phyloP scores from a whole-genome alignment of 208 protist species.

The Crithidia sp. region DNA sequence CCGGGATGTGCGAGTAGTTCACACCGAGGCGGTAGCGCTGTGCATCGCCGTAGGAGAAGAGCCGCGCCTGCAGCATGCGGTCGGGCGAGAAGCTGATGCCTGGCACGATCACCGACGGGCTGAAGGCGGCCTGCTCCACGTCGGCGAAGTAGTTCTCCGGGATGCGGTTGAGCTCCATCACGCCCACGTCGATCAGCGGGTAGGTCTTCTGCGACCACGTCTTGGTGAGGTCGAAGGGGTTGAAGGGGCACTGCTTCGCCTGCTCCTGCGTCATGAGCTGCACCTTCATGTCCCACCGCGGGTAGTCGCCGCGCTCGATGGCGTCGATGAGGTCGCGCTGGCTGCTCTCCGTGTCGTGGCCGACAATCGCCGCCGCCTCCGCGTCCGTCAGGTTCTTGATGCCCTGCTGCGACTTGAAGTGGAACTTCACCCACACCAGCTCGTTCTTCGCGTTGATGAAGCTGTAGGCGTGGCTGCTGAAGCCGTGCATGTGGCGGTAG shows the following conservation, averaged over 20 bases:
- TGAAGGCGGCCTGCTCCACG: slow-evolving; percentile 82
- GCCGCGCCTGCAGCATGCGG: slow-evolving; percentile 73
- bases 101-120: slow-evolving; percentile 63
- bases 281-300: slow-evolving; percentile 63
- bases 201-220: slow-evolving; percentile 67
- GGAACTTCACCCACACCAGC: slow-evolving; percentile 71
- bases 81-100: slow-evolving; percentile 78
- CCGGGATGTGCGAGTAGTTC: slow-evolving; percentile 73
- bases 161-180: slow-evolving; percentile 83
- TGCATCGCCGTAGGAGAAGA: slow-evolving; percentile 81
- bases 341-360: slow-evolving; percentile 58
- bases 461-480: slow-evolving; percentile 67
- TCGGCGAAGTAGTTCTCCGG: slow-evolving; percentile 88
- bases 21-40: slow-evolving; percentile 75
- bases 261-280: slow-evolving; percentile 78
- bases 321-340: slow-evolving; percentile 73
- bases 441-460: slow-evolving; percentile 67
- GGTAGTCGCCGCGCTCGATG: slow-evolving; percentile 58
- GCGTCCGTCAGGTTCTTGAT: slow-evolving; percentile 64
- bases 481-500: slow-evolving; percentile 77
- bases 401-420: slow-evolving; percentile 74
- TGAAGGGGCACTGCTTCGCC: slow-evolving; percentile 42
- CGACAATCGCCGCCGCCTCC: slow-evolving; percentile 60
- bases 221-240: slow-evolving; percentile 86
- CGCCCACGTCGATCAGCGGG: slow-evolving; percentile 66